These are phyloP conservation scores for Zymoseptoria pseudotritici DNA, from an alignment of 2,329 filamentous ascomycete species.

Conservation along the genomic window DNA sequence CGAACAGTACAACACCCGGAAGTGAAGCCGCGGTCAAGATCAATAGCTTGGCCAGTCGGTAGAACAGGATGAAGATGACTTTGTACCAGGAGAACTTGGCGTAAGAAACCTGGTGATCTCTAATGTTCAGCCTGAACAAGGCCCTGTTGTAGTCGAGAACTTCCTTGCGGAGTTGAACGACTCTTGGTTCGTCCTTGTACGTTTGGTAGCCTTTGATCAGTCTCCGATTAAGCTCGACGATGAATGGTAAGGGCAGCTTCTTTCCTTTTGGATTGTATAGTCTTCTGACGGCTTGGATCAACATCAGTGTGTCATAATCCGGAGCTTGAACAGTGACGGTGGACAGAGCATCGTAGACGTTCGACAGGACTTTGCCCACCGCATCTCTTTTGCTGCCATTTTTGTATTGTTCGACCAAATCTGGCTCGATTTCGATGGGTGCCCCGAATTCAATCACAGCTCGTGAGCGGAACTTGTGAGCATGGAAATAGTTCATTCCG, in stretches of 20 bases:
- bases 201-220: slow-evolving; percentile 85
- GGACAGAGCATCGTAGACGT: slow-evolving; percentile 74
- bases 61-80: slow-evolving; percentile 69
- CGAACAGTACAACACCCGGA: slow-evolving; percentile 79
- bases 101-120: slow-evolving; percentile 92
- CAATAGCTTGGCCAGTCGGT: slow-evolving; percentile 69
- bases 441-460: slow-evolving; percentile 93
- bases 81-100: slow-evolving; percentile 71
- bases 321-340: slow-evolving; percentile 87
- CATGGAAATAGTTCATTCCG: slow-evolving; percentile 99
- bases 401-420: slow-evolving; percentile 80
- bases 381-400: slow-evolving; percentile 77
- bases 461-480: slow-evolving; percentile 94
- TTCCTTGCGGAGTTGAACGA: slow-evolving; percentile 64
- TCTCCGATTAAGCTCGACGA: slow-evolving; percentile 88
- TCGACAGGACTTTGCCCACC: slow-evolving; percentile 76
- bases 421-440: slow-evolving; percentile 74
- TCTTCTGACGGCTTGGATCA: slow-evolving; percentile 87
- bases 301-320: slow-evolving; percentile 93
- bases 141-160: slow-evolving; percentile 82
- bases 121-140: slow-evolving; percentile 75
- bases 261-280: slow-evolving; percentile 93
- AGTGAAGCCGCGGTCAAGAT: slow-evolving; percentile 73
- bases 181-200: slow-evolving; percentile 84
- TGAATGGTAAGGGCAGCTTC: slow-evolving; percentile 82